A percentile compares a stretch with the other conserved stretches of the same genome.
Evolutionary conservation across 208 protist species (phyloP).

Genomic region (Crithidia expoeki): DNA sequence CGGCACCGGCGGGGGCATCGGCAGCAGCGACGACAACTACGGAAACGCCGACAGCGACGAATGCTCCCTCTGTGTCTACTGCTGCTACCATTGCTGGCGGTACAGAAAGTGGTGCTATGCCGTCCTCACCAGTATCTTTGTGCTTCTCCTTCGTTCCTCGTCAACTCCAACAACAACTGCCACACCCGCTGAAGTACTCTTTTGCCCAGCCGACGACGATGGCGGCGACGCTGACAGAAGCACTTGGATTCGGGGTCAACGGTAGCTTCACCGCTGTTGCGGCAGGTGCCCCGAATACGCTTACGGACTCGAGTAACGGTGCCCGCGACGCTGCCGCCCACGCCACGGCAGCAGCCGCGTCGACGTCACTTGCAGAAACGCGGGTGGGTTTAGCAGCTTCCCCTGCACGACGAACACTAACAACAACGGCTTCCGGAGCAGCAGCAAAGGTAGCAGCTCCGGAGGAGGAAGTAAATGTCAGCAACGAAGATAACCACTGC

Average conservation of each 20-base stretch:
- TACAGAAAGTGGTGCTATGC: background rate
- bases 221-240: slow-evolving; percentile 25
- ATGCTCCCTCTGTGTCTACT: too few relatives aligned
- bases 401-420: background rate
- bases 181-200: background rate
- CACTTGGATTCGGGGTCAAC: slow-evolving; percentile 21
- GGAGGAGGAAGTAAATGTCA: background rate
- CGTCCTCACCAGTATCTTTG: background rate
- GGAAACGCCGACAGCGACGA: background rate
- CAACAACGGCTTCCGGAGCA: background rate
- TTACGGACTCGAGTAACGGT: background rate
- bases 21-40: background rate
- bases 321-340: background rate
- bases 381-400: background rate
- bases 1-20: background rate
- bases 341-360: background rate
- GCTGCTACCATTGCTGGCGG: background rate
- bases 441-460: background rate
- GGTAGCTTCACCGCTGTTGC: slow-evolving; percentile 4
- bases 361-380: background rate
- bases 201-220: slow-evolving; percentile 19
- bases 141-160: slow-evolving; percentile 2
- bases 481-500: background rate
- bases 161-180: background rate
- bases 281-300: background rate